phyloP scores from a whole-genome alignment of 129 eudicot genomes.

The Glebionis coronaria region DNA sequence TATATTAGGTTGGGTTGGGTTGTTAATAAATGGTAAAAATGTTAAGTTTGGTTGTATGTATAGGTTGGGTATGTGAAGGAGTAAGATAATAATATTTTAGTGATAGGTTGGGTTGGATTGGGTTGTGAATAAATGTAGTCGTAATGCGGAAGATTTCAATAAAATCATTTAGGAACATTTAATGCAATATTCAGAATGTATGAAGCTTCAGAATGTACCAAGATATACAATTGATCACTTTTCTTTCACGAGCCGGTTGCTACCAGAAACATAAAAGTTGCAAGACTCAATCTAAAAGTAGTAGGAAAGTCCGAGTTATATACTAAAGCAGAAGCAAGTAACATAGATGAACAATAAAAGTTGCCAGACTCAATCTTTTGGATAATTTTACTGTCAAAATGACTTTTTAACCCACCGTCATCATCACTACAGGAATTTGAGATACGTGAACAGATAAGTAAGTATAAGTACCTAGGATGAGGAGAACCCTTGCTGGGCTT shows the following conservation, averaged over 20 bases:
- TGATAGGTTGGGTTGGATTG: too few species aligned
- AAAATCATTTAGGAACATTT: constrained; percentile 1
- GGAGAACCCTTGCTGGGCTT: constrained; percentile 94
- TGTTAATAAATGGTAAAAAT: too few species aligned
- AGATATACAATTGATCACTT: neutral
- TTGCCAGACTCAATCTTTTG: constrained; percentile 1
- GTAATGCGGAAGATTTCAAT: neutral
- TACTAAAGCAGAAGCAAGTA: too few species aligned
- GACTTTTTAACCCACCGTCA: neutral
- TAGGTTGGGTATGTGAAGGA: too few species aligned
- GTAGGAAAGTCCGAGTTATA: too few species aligned
- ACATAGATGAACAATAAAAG: neutral
- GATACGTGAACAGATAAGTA: neutral
- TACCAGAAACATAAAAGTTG: neutral
- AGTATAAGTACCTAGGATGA: constrained; percentile 67
- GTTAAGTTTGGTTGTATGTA: too few species aligned
- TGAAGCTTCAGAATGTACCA: neutral
- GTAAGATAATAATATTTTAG: too few species aligned
- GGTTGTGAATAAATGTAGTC: too few species aligned
- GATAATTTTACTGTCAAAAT: neutral
- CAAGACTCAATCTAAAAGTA: too few species aligned
- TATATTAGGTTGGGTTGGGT: too few species aligned
- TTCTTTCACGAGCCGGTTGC: neutral
- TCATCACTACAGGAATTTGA: neutral
- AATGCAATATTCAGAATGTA: neutral